Evolutionary conservation across 805 yeast genomes (phyloP).

Genomic region (Isabelozyma gotoi): DNA sequence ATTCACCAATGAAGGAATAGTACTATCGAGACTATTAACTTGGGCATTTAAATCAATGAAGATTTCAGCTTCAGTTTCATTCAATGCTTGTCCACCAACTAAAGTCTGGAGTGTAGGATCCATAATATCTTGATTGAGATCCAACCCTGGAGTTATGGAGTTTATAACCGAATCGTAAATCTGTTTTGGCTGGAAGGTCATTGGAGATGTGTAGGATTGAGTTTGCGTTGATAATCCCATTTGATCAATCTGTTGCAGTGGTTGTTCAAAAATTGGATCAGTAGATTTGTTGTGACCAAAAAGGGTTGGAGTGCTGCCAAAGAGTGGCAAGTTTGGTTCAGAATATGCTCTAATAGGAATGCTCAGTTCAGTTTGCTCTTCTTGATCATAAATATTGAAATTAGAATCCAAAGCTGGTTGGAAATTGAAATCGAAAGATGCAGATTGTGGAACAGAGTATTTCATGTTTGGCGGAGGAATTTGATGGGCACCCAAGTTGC

Average conservation of each 20-base stretch:
- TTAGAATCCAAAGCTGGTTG: constrained; percentile 12
- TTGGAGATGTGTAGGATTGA: not conserved
- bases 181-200: not conserved
- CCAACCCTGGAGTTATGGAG: constrained; percentile 1
- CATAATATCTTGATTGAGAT: not conserved
- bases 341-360: constrained; percentile 7
- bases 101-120: not conserved
- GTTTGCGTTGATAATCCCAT: too few relatives aligned
- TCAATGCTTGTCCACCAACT: not conserved
- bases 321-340: constrained; percentile 10
- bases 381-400: constrained; percentile 8
- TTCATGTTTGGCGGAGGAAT: not conserved
- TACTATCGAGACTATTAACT: not conserved
- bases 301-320: constrained; percentile 5
- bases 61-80: not conserved
- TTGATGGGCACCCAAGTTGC: not conserved
- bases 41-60: not conserved
- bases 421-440: constrained; percentile 11
- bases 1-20: constrained; percentile 3
- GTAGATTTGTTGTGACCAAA: constrained; percentile 6
- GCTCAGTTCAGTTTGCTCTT: constrained; percentile 7
- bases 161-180: not conserved
- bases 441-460: constrained; percentile 9
- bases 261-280: not conserved
- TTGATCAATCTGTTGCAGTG: too few relatives aligned